Percentiles rank a stretch among this genome's conserved stretches.
Evolutionary conservation across 2,329 filamentous ascomycete species (phyloP).

Genomic region (Pseudopyrenochaeta lycopersici): DNA sequence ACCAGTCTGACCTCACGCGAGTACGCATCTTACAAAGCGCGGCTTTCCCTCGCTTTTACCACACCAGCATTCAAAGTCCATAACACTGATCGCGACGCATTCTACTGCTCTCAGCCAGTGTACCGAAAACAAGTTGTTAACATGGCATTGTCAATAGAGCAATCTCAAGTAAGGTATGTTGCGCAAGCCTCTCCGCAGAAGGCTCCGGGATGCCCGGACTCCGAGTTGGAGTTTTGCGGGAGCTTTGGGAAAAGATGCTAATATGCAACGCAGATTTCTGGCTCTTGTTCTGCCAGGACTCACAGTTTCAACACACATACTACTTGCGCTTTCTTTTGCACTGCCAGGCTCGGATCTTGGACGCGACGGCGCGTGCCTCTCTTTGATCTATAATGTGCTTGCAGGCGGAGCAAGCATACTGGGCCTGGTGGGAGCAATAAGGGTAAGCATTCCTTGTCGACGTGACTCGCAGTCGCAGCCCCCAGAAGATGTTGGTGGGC

Average conservation of each 20-base stretch:
- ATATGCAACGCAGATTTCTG: slow-evolving; percentile 28
- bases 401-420: slow-evolving; percentile 51
- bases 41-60: no score
- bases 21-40: no score
- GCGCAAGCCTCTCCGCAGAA: not conserved
- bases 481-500: not conserved
- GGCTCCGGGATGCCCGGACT: not conserved
- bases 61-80: no score
- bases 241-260: not conserved
- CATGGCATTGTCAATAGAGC: not conserved
- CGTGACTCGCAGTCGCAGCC: not conserved
- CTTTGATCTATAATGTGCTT: slow-evolving; percentile 51
- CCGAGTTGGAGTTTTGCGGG: not conserved
- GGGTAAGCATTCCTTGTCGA: slow-evolving; percentile 42
- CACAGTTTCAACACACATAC: slow-evolving; percentile 35
- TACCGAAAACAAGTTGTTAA: not conserved
- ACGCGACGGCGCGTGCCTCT: slow-evolving; percentile 39
- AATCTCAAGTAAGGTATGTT: slow-evolving; percentile 9
- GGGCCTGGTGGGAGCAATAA: slow-evolving; percentile 55
- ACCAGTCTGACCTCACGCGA: no score
- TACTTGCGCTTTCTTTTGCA: slow-evolving; percentile 34
- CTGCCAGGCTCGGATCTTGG: slow-evolving; percentile 20
- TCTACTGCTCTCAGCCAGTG: no score
- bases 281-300: slow-evolving; percentile 38
- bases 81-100: no score